phyloP scores from a whole-genome alignment of 306 rosid genomes.

The Ceratonia siliqua region DNA sequence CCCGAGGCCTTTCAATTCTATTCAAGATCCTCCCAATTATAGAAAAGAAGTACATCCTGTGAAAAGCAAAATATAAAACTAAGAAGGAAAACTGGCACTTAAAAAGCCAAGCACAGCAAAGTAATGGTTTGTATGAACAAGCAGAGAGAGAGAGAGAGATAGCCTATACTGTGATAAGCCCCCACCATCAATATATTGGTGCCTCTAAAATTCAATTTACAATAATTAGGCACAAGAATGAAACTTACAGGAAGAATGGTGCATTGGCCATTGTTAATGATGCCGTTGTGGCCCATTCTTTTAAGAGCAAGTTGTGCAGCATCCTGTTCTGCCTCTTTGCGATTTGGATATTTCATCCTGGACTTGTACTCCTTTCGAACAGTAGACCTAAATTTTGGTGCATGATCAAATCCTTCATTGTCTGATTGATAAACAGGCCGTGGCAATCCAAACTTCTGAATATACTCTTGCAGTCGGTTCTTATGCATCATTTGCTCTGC shows the following conservation, averaged over 20 bases:
- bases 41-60: neutral
- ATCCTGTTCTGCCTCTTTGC: slow-evolving; percentile 24
- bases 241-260: slow-evolving; percentile 15
- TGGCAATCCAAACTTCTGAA: slow-evolving; percentile 7
- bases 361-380: slow-evolving; percentile 2
- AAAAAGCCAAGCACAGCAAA: neutral
- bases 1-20: neutral
- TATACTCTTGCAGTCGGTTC: slow-evolving; percentile 13
- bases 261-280: neutral
- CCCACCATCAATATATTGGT: neutral
- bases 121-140: neutral
- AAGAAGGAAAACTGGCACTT: neutral
- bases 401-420: slow-evolving; percentile 26
- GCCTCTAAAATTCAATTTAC: neutral
- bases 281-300: too few relatives aligned
- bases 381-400: slow-evolving; percentile 4
- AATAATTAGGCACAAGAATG: neutral
- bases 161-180: neutral
- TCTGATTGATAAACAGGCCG: neutral
- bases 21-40: neutral
- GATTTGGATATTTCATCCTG: slow-evolving; percentile 3
- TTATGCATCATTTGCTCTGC: slow-evolving; percentile 11
- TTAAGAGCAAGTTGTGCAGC: slow-evolving; percentile 28
- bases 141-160: neutral
- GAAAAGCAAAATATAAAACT: neutral